Percentiles rank a stretch among this genome's conserved stretches.
Evolutionary conservation across 441 rosid species (phyloP).

Genomic region (Corymbia citriodora): DNA sequence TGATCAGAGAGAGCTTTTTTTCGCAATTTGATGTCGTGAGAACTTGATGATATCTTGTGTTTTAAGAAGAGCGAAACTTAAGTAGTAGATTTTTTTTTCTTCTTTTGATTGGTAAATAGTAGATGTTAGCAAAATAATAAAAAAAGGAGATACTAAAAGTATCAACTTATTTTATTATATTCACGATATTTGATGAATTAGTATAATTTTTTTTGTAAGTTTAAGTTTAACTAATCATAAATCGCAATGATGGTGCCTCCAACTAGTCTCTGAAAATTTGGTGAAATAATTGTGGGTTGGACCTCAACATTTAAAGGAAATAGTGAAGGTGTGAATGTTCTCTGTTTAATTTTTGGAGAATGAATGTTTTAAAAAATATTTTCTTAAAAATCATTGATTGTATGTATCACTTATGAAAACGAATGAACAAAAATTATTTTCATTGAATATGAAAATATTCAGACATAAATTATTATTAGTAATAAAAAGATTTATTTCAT

Average conservation of each 20-base stretch:
- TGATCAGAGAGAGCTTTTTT: not conserved
- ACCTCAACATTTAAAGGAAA: not conserved
- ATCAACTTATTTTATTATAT: not conserved
- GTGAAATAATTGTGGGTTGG: not conserved
- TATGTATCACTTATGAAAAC: too few species aligned
- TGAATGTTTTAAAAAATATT: rapidly evolving
- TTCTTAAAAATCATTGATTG: too few species aligned
- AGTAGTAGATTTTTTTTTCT: too few species aligned
- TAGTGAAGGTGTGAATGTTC: rapidly evolving
- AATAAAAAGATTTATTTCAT: too few species aligned
- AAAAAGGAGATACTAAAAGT: not conserved
- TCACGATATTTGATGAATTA: not conserved
- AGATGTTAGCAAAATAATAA: not conserved
- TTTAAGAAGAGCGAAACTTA: not conserved
- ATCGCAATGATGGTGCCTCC: not conserved
- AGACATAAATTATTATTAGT: too few species aligned
- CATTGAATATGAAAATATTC: too few species aligned
- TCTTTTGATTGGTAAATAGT: not conserved
- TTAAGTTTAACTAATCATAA: not conserved
- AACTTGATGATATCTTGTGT: not conserved
- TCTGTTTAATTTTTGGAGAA: too few species aligned
- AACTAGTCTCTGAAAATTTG: not conserved
- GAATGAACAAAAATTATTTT: too few species aligned
- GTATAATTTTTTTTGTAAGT: not conserved
- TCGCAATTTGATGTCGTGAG: not conserved